phyloP scores from a whole-genome alignment of 495 filamentous ascomycete species.

The Lentithecium fluviatile region DNA sequence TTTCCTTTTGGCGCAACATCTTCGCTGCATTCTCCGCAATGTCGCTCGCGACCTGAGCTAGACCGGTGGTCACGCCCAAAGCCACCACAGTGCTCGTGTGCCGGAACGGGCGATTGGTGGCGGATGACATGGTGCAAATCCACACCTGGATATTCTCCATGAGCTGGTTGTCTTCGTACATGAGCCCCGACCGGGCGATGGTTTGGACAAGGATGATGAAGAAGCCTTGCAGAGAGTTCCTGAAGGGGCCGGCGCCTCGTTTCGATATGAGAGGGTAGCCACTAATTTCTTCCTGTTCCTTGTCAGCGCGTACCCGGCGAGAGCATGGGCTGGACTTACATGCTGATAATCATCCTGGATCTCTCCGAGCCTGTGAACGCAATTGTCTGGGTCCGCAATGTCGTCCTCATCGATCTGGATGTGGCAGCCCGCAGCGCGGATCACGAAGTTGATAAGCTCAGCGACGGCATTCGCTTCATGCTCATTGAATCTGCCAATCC shows the following conservation, averaged over 20 bases:
- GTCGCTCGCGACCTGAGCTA: slow-evolving; percentile 63
- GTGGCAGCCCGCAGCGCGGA: slow-evolving; percentile 78
- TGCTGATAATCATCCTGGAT: slow-evolving; percentile 78
- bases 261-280: slow-evolving; percentile 94
- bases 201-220: slow-evolving; percentile 69
- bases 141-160: slow-evolving; percentile 84
- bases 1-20: slow-evolving; percentile 74
- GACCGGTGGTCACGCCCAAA: slow-evolving; percentile 67
- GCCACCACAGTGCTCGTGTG: slow-evolving; percentile 86
- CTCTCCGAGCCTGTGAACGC: slow-evolving; percentile 65
- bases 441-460: slow-evolving; percentile 84
- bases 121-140: slow-evolving; percentile 83
- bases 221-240: slow-evolving; percentile 71
- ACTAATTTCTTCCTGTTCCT: slow-evolving; percentile 62
- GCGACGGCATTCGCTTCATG: slow-evolving; percentile 67
- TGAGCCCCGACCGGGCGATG: slow-evolving; percentile 67
- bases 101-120: slow-evolving; percentile 77
- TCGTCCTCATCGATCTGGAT: slow-evolving; percentile 71
- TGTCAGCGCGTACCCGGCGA: slow-evolving; percentile 31
- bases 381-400: slow-evolving; percentile 81
- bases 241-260: slow-evolving; percentile 71
- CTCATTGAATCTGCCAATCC: slow-evolving; percentile 71
- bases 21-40: slow-evolving; percentile 68
- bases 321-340: slow-evolving; percentile 43
- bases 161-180: slow-evolving; percentile 72